Conservation (phyloP, 805 yeast species). For the Kluyveromyces lactis region DNA sequence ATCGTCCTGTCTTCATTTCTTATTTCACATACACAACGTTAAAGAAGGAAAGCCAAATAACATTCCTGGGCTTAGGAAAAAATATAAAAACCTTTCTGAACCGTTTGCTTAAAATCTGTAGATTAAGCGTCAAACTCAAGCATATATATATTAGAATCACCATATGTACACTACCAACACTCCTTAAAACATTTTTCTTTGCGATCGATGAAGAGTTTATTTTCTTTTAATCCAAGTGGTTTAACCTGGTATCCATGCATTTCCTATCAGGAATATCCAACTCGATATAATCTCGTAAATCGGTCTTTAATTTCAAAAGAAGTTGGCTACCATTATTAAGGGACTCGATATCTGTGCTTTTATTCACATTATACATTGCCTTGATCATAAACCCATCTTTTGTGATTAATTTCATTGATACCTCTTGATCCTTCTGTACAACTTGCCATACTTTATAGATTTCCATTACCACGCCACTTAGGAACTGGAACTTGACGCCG, state of each 20-base stretch:
- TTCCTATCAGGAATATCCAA: constrained; percentile 71
- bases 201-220: too few species aligned
- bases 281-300: constrained; percentile 57
- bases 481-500: constrained; percentile 24
- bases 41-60: too few species aligned
- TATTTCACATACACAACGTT: too few species aligned
- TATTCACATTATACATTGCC: constrained; percentile 61
- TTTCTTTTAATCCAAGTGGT: constrained; percentile 7
- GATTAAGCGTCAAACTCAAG: neutral
- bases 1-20: too few species aligned
- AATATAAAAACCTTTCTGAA: constrained; percentile 1
- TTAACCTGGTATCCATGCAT: constrained; percentile 69
- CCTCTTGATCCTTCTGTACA: constrained; percentile 12
- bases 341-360: constrained; percentile 66
- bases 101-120: constrained; percentile 1
- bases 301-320: constrained; percentile 53
- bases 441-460: constrained; percentile 24
- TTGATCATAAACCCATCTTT: constrained; percentile 48
- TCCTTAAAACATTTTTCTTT: too few species aligned
- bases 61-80: too few species aligned
- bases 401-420: constrained; percentile 40
- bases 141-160: constrained; percentile 1
- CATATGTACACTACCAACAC: too few species aligned
- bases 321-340: constrained; percentile 59
- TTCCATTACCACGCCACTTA: constrained; percentile 23